Evolutionary conservation across 768 basidiomycete species (phyloP).

Genomic region (Leucocoprinus leucothites): DNA sequence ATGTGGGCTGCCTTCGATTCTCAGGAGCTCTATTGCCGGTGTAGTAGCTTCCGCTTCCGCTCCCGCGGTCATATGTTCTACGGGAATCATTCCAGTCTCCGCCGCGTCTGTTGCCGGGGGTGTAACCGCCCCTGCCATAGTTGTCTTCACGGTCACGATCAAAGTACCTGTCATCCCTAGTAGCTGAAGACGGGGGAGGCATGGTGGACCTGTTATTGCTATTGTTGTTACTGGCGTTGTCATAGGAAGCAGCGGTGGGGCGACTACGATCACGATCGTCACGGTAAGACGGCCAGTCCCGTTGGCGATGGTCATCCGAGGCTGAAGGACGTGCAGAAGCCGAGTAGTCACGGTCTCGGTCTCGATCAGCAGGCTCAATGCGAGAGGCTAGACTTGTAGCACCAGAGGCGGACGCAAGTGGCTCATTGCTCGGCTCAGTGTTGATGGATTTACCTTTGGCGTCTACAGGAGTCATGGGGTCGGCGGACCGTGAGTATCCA

Average conservation of each 20-base stretch:
- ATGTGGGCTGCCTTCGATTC: conserved; percentile 7
- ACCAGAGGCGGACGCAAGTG: not conserved
- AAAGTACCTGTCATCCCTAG: conserved; percentile 9
- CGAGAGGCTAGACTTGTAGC: not conserved
- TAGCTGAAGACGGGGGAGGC: conserved; percentile 5
- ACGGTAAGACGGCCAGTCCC: conserved; percentile 7
- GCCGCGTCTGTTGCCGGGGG: too few relatives aligned
- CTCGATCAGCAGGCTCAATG: not conserved
- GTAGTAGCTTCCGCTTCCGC: not conserved
- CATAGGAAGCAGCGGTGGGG: conserved; percentile 8
- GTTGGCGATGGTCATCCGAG: not conserved
- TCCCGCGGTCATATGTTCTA: conserved; percentile 12
- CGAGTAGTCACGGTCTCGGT: conserved; percentile 3
- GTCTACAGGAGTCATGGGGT: too few relatives aligned
- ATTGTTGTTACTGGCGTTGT: not conserved
- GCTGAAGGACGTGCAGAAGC: conserved; percentile 4
- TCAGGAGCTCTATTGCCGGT: conserved; percentile 4
- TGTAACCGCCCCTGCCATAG: conserved; percentile 11
- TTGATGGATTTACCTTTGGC: conserved; percentile 7
- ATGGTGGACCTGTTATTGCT: conserved; percentile 8
- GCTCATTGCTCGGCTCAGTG: not conserved
- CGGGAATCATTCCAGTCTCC: conserved; percentile 15
- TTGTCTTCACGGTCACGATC: too few relatives aligned
- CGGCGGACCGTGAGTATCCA: too few relatives aligned
- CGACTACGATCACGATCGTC: conserved; percentile 12